Conservation (phyloP, 495 filamentous ascomycete species). For the Hypoxylon cercidicola region DNA sequence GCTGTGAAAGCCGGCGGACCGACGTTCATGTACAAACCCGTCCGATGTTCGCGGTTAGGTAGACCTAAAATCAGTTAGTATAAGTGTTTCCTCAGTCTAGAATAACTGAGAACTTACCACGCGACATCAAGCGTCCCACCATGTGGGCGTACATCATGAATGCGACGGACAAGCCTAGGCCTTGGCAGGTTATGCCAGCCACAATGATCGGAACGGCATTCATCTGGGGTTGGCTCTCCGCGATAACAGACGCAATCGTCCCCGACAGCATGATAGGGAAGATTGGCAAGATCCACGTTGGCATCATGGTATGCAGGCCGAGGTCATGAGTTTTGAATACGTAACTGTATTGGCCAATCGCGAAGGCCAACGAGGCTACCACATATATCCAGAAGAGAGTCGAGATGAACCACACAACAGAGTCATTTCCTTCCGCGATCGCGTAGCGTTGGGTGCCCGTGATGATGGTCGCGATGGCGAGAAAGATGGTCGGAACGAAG, state of each 20-base stretch:
- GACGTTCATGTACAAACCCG: slow-evolving; percentile 78
- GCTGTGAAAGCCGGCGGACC: slow-evolving; percentile 75
- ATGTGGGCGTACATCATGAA: slow-evolving; percentile 66
- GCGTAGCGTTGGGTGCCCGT: slow-evolving; percentile 68
- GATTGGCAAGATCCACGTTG: slow-evolving; percentile 67
- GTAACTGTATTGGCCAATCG: slow-evolving; percentile 61
- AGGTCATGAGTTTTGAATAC: slow-evolving; percentile 56
- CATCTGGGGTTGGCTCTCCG: slow-evolving; percentile 54
- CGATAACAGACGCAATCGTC: slow-evolving; percentile 57
- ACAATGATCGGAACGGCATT: slow-evolving; percentile 57
- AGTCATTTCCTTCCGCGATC: slow-evolving; percentile 50
- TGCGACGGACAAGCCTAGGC: slow-evolving; percentile 60
- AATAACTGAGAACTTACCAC: slow-evolving; percentile 50
- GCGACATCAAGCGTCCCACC: slow-evolving; percentile 67
- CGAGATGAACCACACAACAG: slow-evolving; percentile 50
- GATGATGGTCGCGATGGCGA: slow-evolving; percentile 72
- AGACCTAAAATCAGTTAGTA: slow-evolving; percentile 44
- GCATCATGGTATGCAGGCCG: slow-evolving; percentile 55
- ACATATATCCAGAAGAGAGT: slow-evolving; percentile 63
- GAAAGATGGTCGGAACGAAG: slow-evolving; percentile 74
- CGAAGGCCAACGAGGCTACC: slow-evolving; percentile 50
- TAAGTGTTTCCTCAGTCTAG: neutral
- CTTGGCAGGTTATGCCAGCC: slow-evolving; percentile 62
- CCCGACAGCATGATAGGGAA: slow-evolving; percentile 66
- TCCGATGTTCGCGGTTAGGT: slow-evolving; percentile 59